Evolutionary conservation across 257 asterid species (phyloP), one percentile per base, ranked within the genome.

Genomic region (Lycium ferocissimum): DNA sequence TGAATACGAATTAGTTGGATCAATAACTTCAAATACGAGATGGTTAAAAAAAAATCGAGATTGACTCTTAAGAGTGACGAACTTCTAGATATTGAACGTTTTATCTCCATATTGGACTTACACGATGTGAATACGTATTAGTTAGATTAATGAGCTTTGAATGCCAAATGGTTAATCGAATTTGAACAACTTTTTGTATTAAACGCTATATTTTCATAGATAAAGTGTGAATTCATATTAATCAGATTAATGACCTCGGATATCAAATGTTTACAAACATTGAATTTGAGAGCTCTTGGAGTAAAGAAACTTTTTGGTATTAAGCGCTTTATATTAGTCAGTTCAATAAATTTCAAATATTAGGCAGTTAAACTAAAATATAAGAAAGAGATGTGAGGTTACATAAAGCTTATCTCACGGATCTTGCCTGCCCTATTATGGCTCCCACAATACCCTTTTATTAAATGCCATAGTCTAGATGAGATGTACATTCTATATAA

Each of bases 381-480:
- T 5, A 62, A 8, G 62, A 76, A 22, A 51, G 81, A 12, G 81
- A 76, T 76, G 82, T 76, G 82, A 76, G 63, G 43, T 1, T 51
- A 26, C 63, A 51, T 13, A 51, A 82, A 65, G 87, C 92, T 86
- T 56, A 88, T 83, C 86, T 84, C 87, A 58, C 87, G 92, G 90
- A 89, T 88, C 92, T 89, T 88, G 92, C 89, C 88, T 56, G 57
- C 81, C 79, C 37, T 71, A 84, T 71, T 63, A 53, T 62, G 57
- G 18, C 63, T 58, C 33, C 17, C 69, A 62, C 67, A 12, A 38
- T 83, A 58, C 20, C 63, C 71, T 9, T 37, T 75, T 62, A 73
- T 78, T 79, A 67, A 40, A 78, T 70, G n/a, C n/a, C 37, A 69
- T 49, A 26, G 66, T 65, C 54, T n/a, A 49, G 59, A 26, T 85